Base-by-base conservation (phyloP, 306 rosid species). In the Castanopsis chinensis region DNA sequence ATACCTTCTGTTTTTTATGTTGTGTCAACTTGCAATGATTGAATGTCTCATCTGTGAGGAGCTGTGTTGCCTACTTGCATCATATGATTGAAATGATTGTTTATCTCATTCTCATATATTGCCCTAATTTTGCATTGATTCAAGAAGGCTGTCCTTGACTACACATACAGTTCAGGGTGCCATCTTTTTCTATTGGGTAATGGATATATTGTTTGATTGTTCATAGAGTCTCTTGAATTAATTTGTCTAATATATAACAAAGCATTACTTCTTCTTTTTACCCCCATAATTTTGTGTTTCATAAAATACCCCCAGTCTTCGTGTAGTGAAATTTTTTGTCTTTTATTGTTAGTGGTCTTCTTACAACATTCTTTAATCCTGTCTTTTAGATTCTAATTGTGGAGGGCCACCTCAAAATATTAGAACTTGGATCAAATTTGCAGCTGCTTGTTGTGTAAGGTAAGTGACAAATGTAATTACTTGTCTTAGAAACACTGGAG, bases 381-480 rank as follows among this genome's bases (percentile, higher is more conserved):
- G 17, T 63, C 45, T 84, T 81, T 54, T 82, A 91, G 99, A 83
- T 86, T 92, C 97, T 81, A 75, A 81, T 79, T 59, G 28, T 78
- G 84, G 82, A 84, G 86, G 89, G 71, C 94, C 97, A 25, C 89
- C 92, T 69, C 97, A 87, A 84, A 92, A 92, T 83, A 85, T 92
- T 78, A 90, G 90, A 83, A 83, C 85, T 63, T 94, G 97, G 97
- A 21, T 91, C 87, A 90, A 81, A 84, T 86, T 87, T 82, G 88
- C 84, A 49, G 81, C 90, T 55, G 76, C 84, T 76, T 87, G 87
- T 86, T 83, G 84, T 77, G 76, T 88, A 74, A 91, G 92, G 99
- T 90, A 89, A 82, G 76, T 41, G 54, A 28, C 41, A 20, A 35
- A 9, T 20, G 33, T 75, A 61, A 25, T 33, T 59, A 25, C 15